Percentiles rank a stretch among this genome's conserved stretches.
Evolutionary conservation across 768 basidiomycete genomes (phyloP).

Genomic region (Mycena vitilis): DNA sequence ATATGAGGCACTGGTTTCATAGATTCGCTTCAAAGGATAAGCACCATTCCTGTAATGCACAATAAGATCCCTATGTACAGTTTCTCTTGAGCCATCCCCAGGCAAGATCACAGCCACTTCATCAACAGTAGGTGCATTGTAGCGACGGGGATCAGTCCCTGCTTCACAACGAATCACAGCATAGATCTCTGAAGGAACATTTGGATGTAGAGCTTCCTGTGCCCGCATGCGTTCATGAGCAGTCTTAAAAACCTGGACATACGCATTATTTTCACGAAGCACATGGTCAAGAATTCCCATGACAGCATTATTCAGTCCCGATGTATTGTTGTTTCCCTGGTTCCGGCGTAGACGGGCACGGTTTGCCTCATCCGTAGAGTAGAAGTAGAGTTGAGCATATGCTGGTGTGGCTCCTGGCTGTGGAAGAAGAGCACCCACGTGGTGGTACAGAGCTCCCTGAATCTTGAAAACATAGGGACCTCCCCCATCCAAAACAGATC

Average conservation of each 20-base stretch:
- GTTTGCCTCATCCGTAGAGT: too few species aligned
- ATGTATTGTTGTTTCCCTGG: too few species aligned
- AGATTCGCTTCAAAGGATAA: neutral
- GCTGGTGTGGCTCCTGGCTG: neutral
- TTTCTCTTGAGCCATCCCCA: slow-evolving; percentile 36
- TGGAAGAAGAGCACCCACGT: neutral
- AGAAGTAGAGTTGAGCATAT: neutral
- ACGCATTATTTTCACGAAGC: slow-evolving; percentile 12
- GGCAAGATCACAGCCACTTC: slow-evolving; percentile 38
- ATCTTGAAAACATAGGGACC: slow-evolving; percentile 41
- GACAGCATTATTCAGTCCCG: slow-evolving; percentile 25
- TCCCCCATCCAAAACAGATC: slow-evolving; percentile 6
- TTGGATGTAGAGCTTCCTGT: slow-evolving; percentile 35
- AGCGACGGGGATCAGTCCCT: neutral
- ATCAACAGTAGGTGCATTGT: neutral
- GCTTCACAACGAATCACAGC: slow-evolving; percentile 7
- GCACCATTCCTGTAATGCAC: neutral
- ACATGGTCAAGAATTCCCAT: slow-evolving; percentile 29
- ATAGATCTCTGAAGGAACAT: slow-evolving; percentile 19
- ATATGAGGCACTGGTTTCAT: slow-evolving; percentile 49
- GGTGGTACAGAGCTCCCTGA: neutral
- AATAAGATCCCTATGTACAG: neutral
- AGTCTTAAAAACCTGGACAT: slow-evolving; percentile 4
- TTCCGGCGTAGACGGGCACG: too few species aligned
- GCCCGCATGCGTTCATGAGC: slow-evolving; percentile 24